Conservation (phyloP, 75 land plant genomes). For the Cryptomeria japonica region DNA sequence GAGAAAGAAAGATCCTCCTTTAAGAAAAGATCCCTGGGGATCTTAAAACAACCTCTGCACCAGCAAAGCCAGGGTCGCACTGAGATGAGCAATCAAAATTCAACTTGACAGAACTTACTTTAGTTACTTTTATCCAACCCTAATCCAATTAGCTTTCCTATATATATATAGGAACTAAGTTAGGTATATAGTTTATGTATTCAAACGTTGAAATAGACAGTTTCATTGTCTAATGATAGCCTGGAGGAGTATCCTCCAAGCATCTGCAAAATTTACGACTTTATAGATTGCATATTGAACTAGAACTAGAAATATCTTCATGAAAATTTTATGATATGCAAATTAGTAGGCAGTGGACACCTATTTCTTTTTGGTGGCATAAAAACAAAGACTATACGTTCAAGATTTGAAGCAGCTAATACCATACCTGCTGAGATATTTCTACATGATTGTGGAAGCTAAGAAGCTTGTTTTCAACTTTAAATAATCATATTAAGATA, state of each 20-base stretch:
- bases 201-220: neutral
- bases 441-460: neutral
- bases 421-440: neutral
- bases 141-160: neutral
- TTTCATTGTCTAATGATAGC: slow-evolving; percentile 6
- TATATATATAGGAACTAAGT: neutral
- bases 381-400: neutral
- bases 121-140: too few relatives aligned
- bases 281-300: neutral
- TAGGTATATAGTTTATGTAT: neutral
- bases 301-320: neutral
- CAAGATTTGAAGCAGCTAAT: neutral
- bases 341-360: neutral
- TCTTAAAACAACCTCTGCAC: too few relatives aligned
- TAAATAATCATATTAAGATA: neutral
- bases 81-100: too few relatives aligned
- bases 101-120: too few relatives aligned
- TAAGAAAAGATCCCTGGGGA: too few relatives aligned
- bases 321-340: neutral
- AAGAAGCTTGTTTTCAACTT: neutral
- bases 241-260: neutral
- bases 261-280: neutral
- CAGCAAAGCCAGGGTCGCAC: too few relatives aligned
- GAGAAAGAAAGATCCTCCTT: too few relatives aligned
- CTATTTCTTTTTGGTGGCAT: neutral